Evolutionary conservation across 768 basidiomycete species (phyloP).

Genomic region (Calocybe gangraenosa): DNA sequence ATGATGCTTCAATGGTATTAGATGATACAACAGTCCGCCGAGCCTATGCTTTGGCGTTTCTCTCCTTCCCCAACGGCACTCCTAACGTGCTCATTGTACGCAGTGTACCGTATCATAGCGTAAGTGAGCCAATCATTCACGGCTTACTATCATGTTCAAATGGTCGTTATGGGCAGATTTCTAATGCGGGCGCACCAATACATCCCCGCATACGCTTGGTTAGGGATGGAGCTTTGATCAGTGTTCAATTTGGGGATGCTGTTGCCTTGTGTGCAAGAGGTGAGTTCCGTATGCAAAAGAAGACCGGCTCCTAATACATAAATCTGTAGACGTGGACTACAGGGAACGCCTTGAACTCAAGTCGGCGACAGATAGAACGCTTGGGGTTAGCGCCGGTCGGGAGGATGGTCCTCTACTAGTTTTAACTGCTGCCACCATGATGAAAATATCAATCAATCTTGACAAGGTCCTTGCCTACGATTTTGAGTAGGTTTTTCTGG

Average conservation of each 20-base stretch:
- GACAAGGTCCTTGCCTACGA: constrained; percentile 60
- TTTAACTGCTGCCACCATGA: constrained; percentile 65
- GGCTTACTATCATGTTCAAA: neutral
- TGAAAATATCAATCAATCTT: constrained; percentile 59
- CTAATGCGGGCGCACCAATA: constrained; percentile 62
- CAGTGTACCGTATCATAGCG: constrained; percentile 73
- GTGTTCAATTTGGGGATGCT: constrained; percentile 73
- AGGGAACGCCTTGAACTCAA: constrained; percentile 71
- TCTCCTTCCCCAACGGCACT: constrained; percentile 36
- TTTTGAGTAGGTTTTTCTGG: constrained; percentile 47
- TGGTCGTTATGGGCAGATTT: constrained; percentile 39
- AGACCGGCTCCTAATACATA: neutral
- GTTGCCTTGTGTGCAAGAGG: constrained; percentile 69
- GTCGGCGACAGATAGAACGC: constrained; percentile 58
- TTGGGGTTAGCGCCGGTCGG: constrained; percentile 62
- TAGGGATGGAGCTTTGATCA: constrained; percentile 52
- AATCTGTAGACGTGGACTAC: constrained; percentile 56
- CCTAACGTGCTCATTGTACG: constrained; percentile 47
- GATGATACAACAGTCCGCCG: constrained; percentile 47
- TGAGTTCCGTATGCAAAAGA: constrained; percentile 19
- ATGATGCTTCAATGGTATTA: constrained; percentile 32
- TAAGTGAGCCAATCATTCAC: constrained; percentile 34
- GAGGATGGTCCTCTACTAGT: constrained; percentile 49
- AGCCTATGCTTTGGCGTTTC: constrained; percentile 57
- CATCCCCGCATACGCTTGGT: constrained; percentile 66